These are phyloP conservation scores for Mycena latifolia DNA, from an alignment of 768 basidiomycete species.

Conservation along the genomic window DNA sequence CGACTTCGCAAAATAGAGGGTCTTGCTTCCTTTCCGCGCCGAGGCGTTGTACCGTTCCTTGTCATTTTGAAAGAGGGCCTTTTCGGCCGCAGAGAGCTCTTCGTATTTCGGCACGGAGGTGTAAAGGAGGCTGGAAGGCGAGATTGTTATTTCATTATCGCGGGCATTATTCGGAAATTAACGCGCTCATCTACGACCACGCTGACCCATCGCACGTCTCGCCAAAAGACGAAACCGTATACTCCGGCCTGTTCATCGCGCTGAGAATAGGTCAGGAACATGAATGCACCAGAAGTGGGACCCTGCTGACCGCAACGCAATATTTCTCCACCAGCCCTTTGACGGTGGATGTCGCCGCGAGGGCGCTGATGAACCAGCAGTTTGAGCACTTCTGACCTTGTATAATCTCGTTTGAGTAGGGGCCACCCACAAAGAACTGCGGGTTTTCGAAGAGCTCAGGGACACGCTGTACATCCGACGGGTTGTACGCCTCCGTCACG, in stretches of 20 bases:
- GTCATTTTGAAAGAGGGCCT: conserved; percentile 48
- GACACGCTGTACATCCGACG: conserved; percentile 47
- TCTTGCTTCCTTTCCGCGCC: conserved; percentile 47
- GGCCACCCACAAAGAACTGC: conserved; percentile 45
- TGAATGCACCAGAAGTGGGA: neutral
- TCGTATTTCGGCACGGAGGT: conserved; percentile 48
- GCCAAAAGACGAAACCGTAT: conserved; percentile 51
- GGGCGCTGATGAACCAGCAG: conserved; percentile 51
- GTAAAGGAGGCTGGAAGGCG: conserved; percentile 42
- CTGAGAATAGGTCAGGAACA: conserved; percentile 12
- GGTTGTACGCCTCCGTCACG: conserved; percentile 35
- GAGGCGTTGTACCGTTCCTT: conserved; percentile 45
- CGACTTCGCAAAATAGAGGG: conserved; percentile 47
- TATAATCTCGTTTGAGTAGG: conserved; percentile 44
- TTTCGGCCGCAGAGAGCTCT: conserved; percentile 41
- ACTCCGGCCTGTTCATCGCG: conserved; percentile 48
- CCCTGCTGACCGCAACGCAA: conserved; percentile 47
- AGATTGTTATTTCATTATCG: neutral
- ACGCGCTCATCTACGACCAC: conserved; percentile 52
- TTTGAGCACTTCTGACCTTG: conserved; percentile 47
- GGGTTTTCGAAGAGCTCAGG: conserved; percentile 48
- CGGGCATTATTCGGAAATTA: neutral
- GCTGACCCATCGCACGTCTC: conserved; percentile 48
- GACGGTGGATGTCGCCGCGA: conserved; percentile 46
- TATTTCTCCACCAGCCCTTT: conserved; percentile 47